A percentile compares a stretch with the other conserved stretches of the same genome.
These are phyloP conservation scores for Claviceps digitariae DNA, from an alignment of 2,329 filamentous ascomycete species.

Conservation along the genomic window DNA sequence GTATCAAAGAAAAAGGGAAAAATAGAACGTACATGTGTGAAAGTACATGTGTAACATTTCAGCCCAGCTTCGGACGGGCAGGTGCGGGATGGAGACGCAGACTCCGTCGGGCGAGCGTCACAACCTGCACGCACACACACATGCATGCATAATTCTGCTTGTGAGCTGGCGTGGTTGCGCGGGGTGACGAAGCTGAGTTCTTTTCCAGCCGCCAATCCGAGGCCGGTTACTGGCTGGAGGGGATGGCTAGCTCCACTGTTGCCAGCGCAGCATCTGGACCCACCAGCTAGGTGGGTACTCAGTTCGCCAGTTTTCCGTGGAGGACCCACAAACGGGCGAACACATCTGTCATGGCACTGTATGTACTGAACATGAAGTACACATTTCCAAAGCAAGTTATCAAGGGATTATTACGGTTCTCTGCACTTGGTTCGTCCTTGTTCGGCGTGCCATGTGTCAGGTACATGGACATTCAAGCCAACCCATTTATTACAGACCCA, in stretches of 20 bases:
- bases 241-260: neutral
- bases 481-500: too few relatives aligned
- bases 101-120: neutral
- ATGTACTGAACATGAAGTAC: too few relatives aligned
- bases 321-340: too few relatives aligned
- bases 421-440: too few relatives aligned
- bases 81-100: neutral
- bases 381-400: too few relatives aligned
- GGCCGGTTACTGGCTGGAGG: neutral
- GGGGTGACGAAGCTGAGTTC: conserved; percentile 8
- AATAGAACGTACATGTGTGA: neutral
- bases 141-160: neutral
- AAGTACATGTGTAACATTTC: neutral
- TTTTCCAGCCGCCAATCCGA: neutral
- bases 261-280: too few relatives aligned
- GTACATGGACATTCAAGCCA: too few relatives aligned
- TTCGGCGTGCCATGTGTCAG: too few relatives aligned
- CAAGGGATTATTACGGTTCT: too few relatives aligned
- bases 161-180: conserved; percentile 8
- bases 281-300: too few relatives aligned
- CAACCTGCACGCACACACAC: neutral
- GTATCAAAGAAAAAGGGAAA: neutral
- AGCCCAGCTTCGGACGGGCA: neutral
- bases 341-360: too few relatives aligned
- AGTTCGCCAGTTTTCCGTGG: too few relatives aligned